phyloP scores from a whole-genome alignment of 2,329 filamentous ascomycete genomes.

The Pseudogymnoascus sp. region DNA sequence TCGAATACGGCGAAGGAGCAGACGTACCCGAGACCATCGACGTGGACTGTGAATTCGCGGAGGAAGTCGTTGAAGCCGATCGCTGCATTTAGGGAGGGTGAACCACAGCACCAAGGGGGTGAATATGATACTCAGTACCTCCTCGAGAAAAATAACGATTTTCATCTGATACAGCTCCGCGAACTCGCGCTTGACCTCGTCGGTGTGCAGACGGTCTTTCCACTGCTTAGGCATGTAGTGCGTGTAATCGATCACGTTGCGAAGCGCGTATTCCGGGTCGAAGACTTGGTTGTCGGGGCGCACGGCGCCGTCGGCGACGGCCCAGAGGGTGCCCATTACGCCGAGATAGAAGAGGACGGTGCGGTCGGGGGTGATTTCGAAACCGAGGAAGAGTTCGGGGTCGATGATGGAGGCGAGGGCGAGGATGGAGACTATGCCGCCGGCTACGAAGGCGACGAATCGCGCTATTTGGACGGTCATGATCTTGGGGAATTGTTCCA shows the following conservation, averaged over 20 bases:
- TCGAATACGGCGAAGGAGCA: conserved; percentile 98
- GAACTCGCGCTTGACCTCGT: conserved; percentile 89
- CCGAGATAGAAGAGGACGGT: conserved; percentile 89
- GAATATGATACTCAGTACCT: conserved; percentile 85
- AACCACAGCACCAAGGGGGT: conserved; percentile 85
- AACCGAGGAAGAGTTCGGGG: conserved; percentile 81
- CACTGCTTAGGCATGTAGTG: conserved; percentile 88
- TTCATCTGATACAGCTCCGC: conserved; percentile 87
- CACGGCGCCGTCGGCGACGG: conserved; percentile 72
- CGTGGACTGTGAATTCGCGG: conserved; percentile 92
- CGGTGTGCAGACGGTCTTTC: conserved; percentile 84
- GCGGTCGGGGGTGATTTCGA: conserved; percentile 83
- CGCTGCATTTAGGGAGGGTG: conserved; percentile 79
- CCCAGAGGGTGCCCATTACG: conserved; percentile 76
- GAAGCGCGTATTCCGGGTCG: conserved; percentile 83
- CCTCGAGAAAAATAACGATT: conserved; percentile 83
- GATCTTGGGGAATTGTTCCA: conserved; percentile 94
- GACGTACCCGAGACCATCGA: conserved; percentile 91
- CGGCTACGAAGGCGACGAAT: conserved; percentile 81
- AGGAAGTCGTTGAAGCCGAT: conserved; percentile 97
- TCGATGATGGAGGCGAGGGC: conserved; percentile 80
- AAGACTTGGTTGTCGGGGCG: conserved; percentile 86
- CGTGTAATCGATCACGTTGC: conserved; percentile 85
- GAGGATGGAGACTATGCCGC: conserved; percentile 79
- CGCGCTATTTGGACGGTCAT: conserved; percentile 81